Conservation (phyloP, 2,329 filamentous ascomycete genomes). For the Blumeriella jaapii region DNA sequence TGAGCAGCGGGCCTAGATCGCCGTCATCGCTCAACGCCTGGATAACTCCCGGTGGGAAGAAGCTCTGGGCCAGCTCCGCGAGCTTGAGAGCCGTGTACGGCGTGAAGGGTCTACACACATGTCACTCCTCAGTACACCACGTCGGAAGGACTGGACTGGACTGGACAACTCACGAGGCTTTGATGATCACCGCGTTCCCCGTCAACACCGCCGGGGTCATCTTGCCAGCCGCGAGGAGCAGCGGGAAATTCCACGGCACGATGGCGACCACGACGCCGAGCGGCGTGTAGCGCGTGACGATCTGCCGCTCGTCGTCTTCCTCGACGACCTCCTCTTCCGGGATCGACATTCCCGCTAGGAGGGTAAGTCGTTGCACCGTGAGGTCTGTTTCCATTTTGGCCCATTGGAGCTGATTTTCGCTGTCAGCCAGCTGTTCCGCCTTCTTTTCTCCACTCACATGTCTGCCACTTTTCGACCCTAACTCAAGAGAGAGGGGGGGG, state of each 20-base stretch:
- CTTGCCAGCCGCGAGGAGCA: constrained; percentile 39
- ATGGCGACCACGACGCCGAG: constrained; percentile 43
- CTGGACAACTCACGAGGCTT: constrained; percentile 38
- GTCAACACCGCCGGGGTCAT: constrained; percentile 38
- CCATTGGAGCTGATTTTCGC: constrained; percentile 2
- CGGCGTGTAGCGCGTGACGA: constrained; percentile 34
- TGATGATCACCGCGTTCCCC: constrained; percentile 44
- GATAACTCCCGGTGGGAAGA: constrained; percentile 44
- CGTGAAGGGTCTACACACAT: constrained; percentile 39
- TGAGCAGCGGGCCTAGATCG: constrained; percentile 41
- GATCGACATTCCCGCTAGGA: constrained; percentile 2
- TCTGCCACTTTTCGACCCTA: no score
- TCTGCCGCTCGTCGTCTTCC: constrained; percentile 24
- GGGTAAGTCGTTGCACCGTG: not conserved
- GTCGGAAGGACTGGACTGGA: no score
- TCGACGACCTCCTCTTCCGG: constrained; percentile 13
- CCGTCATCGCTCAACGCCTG: constrained; percentile 44
- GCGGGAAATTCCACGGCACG: constrained; percentile 48
- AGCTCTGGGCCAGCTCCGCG: constrained; percentile 35
- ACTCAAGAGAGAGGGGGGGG: no score
- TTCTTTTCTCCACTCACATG: no score
- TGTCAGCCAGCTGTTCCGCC: no score
- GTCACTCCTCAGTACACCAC: no score
- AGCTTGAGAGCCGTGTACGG: constrained; percentile 41
- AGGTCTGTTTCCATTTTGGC: not conserved